phyloP scores from a whole-genome alignment of 805 yeast genomes.

The Debaryomyces maramus region DNA sequence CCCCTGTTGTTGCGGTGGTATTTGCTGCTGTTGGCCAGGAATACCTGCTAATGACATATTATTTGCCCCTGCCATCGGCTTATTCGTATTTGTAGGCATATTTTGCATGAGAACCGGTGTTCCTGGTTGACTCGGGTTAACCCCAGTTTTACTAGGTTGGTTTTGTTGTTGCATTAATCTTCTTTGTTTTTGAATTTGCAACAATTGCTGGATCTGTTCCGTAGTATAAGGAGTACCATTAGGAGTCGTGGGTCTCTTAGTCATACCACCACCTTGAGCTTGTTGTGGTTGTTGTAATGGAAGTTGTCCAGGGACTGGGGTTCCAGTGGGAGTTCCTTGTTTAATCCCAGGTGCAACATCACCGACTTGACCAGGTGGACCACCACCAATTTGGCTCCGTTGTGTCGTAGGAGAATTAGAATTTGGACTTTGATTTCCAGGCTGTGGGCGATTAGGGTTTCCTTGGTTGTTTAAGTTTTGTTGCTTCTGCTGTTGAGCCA shows the following conservation, averaged over 20 bases:
- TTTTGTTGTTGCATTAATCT: slow-evolving; percentile 47
- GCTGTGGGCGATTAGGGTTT: background rate
- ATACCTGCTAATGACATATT: slow-evolving; percentile 4
- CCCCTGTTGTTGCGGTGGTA: slow-evolving; percentile 3
- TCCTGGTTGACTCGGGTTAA: slow-evolving; percentile 3
- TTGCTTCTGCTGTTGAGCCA: slow-evolving; percentile 34
- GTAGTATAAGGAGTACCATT: slow-evolving; percentile 59
- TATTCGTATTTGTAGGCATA: slow-evolving; percentile 3
- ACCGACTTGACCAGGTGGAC: slow-evolving; percentile 1
- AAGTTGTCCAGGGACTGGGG: background rate
- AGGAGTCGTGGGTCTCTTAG: slow-evolving; percentile 46
- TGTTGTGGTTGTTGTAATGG: slow-evolving; percentile 7
- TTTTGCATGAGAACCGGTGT: slow-evolving; percentile 1
- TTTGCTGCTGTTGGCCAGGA: slow-evolving; percentile 3
- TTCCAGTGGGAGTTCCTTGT: background rate
- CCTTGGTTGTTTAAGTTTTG: slow-evolving; percentile 7
- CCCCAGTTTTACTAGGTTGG: slow-evolving; percentile 21
- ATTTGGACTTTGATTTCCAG: background rate
- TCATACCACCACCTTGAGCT: slow-evolving; percentile 7
- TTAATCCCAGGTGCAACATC: no score
- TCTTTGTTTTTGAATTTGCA: slow-evolving; percentile 53
- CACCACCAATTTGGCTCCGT: background rate
- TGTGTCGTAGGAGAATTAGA: slow-evolving; percentile 1
- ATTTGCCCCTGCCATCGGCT: background rate
- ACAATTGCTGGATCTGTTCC: slow-evolving; percentile 59